Evolutionary conservation across 345 rosid species (phyloP).

Genomic region (Capsella bursapastoris): DNA sequence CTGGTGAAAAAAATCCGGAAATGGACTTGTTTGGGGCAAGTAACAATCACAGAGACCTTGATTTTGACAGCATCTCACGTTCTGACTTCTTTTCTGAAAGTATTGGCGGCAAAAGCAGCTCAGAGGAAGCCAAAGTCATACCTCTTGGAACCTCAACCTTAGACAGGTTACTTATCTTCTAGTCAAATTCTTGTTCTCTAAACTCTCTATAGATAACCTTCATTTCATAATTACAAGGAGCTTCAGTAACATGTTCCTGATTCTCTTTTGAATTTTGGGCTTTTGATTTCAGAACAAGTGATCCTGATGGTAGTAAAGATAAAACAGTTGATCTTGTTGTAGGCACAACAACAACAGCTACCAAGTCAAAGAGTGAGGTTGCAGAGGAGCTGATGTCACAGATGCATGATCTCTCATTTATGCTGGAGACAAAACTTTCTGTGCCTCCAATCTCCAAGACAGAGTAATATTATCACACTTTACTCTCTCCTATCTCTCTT

Average conservation of each 20-base stretch:
- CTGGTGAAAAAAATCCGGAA: constrained; percentile 47
- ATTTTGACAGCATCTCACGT: constrained; percentile 6
- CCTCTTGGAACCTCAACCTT: constrained; percentile 50
- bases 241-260: constrained; percentile 7
- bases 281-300: constrained; percentile 46
- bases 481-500: constrained; percentile 10
- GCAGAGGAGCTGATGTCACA: constrained; percentile 64
- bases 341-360: constrained; percentile 32
- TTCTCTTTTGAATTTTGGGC: not conserved
- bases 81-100: constrained; percentile 52
- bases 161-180: constrained; percentile 50
- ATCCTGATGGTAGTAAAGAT: constrained; percentile 39
- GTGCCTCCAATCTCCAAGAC: constrained; percentile 51
- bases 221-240: constrained; percentile 2
- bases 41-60: constrained; percentile 42
- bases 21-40: constrained; percentile 44
- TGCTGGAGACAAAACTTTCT: constrained; percentile 70
- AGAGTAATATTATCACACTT: constrained; percentile 31
- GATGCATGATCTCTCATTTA: constrained; percentile 93
- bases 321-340: constrained; percentile 40
- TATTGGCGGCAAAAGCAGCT: constrained; percentile 42
- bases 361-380: constrained; percentile 46
- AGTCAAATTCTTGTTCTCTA: not conserved
- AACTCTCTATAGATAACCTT: constrained; percentile 5
- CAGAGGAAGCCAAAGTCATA: constrained; percentile 33